Conservation (phyloP, 495 filamentous ascomycete genomes). For the Penicillium ochrochloron region DNA sequence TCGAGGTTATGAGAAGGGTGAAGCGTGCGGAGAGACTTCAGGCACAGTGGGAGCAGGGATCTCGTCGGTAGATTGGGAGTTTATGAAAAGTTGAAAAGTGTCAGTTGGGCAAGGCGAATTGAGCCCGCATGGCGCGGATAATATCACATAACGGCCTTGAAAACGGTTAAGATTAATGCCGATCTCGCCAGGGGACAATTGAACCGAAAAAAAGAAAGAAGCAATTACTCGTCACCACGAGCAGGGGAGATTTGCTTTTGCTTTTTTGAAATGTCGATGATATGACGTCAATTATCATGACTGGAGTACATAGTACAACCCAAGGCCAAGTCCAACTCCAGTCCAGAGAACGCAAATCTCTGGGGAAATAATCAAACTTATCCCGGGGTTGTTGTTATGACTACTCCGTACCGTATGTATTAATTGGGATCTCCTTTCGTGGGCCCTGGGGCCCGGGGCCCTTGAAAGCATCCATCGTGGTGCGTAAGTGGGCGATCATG, state of each 20-base stretch:
- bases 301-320: background rate
- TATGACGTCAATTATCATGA: constrained; percentile 1
- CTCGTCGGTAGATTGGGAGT: constrained; percentile 20
- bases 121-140: background rate
- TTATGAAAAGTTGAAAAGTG: too few species aligned
- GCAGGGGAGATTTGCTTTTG: background rate
- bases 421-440: constrained; percentile 30
- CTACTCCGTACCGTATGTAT: constrained; percentile 5
- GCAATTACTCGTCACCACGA: background rate
- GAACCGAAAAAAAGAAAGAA: background rate
- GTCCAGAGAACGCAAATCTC: background rate
- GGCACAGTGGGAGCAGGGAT: constrained; percentile 56
- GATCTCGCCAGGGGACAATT: background rate
- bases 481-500: constrained; percentile 23
- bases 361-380: background rate
- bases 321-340: background rate
- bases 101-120: background rate
- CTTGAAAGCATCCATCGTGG: constrained; percentile 10
- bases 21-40: constrained; percentile 66
- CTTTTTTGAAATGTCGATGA: background rate
- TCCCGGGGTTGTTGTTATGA: background rate
- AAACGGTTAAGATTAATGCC: background rate
- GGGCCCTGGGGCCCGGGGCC: constrained; percentile 13
- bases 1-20: constrained; percentile 52
- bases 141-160: background rate